A percentile compares a stretch with the other conserved stretches of the same genome.
Conservation (phyloP, 306 rosid species). For the Gleditsia sinensis region DNA sequence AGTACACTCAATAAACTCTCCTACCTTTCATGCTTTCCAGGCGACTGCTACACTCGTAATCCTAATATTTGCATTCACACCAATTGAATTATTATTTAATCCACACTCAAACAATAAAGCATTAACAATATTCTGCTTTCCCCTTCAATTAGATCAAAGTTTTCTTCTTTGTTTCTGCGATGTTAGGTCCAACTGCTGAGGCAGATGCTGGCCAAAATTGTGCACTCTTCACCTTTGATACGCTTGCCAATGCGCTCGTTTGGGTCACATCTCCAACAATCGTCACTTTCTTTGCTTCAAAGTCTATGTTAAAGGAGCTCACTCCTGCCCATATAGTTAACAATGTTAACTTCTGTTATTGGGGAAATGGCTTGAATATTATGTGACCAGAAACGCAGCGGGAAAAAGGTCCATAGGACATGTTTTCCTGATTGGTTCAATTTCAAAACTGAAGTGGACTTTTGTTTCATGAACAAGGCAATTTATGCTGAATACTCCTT, state of each 20-base stretch:
- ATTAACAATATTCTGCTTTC: slow-evolving; percentile 8
- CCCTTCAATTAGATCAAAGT: slow-evolving; percentile 15
- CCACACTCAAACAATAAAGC: slow-evolving; percentile 31
- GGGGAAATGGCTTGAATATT: slow-evolving; percentile 5
- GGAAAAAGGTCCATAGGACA: not conserved
- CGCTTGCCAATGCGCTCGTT: slow-evolving; percentile 66
- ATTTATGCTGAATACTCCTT: no score
- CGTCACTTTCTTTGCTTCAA: slow-evolving; percentile 90
- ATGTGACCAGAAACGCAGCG: no score
- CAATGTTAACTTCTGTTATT: not conserved
- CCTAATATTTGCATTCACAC: slow-evolving; percentile 45
- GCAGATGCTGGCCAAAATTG: slow-evolving; percentile 72
- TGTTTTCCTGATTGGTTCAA: not conserved
- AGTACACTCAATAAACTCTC: not conserved
- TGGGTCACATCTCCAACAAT: slow-evolving; percentile 82
- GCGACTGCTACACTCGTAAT: slow-evolving; percentile 21
- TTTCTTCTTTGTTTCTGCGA: slow-evolving; percentile 39
- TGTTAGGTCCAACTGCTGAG: slow-evolving; percentile 31
- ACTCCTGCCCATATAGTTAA: slow-evolving; percentile 63
- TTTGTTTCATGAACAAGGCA: no score
- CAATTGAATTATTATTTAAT: slow-evolving; percentile 28
- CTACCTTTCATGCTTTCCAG: not conserved
- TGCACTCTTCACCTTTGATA: slow-evolving; percentile 91
- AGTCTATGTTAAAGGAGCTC: slow-evolving; percentile 81
- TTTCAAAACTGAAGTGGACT: not conserved